Base-by-base conservation (phyloP, 495 filamentous ascomycete species). In the Thozetella sp. region DNA sequence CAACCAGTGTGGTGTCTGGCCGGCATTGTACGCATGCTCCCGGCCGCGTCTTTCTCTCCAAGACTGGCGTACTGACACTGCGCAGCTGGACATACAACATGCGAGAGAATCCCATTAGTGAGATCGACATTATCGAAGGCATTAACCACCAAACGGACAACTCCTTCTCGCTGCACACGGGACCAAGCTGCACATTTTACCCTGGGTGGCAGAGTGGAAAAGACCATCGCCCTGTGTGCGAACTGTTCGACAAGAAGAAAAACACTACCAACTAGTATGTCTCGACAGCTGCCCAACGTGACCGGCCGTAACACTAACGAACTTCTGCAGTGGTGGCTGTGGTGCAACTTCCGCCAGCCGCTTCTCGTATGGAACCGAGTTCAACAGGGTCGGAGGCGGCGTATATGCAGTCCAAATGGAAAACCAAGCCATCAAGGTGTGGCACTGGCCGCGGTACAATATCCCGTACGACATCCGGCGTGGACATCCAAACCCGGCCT, bases 81-180 rank as follows among this genome's bases (percentile, higher is more conserved):
- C 2, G 13, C 22, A 79, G 85, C 37, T 96, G 91, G 92, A 91
- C 90, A 0, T 67, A 75, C 10, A 79, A 83, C 54, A 56, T 56
- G 54, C 37, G 45, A 6, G 54, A 56, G n/a, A 24, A 56, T 37
- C 54, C 54, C 22, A 56, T 56, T 48, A 91, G 92, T 6, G 92
- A 96, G 71, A 92, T 93, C 59, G 91, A 94, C 76, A 90, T 94
- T 63, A 90, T 94, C 65, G 91, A 96, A 68, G 89, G 89, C 27
- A 88, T 93, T 58, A 90, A 93, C 68, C 59, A 76, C 34, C 78
- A 86, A 52, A 72, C 77, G 0, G 73, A 80, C 57, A 88, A 93
- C 59, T 69, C 78, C 27, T 86, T 93, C 63, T 86, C 90, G 2
- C 77, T 95, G 40, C 92, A 96, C 68, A 93, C 91, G 0, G 69